These are phyloP conservation scores for Phialemonium atrogriseum DNA, from an alignment of 2,329 filamentous ascomycete genomes.

Conservation along the genomic window DNA sequence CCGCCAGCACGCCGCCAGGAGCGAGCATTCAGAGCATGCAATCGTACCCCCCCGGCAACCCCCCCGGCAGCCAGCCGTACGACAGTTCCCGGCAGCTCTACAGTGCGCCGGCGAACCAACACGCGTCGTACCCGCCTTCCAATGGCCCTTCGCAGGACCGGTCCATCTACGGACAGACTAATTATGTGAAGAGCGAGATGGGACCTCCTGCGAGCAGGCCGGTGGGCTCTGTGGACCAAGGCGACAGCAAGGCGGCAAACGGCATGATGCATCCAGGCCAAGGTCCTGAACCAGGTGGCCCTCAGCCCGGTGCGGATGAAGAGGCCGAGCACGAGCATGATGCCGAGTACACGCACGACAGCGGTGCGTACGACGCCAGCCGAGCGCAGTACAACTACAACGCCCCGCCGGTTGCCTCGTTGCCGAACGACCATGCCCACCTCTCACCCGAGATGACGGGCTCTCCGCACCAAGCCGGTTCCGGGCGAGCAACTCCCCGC, in stretches of 20 bases:
- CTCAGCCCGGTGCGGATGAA: slow-evolving; percentile 50
- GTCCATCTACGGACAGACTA: slow-evolving; percentile 58
- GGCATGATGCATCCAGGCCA: slow-evolving; percentile 52
- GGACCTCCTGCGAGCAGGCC: slow-evolving; percentile 64
- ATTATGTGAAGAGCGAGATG: slow-evolving; percentile 82
- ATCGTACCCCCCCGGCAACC: slow-evolving; percentile 64
- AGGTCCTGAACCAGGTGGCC: slow-evolving; percentile 41
- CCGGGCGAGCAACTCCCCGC: slow-evolving; percentile 77
- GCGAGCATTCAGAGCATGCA: slow-evolving; percentile 69
- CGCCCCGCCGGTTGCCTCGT: slow-evolving; percentile 54
- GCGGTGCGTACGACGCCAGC: slow-evolving; percentile 62
- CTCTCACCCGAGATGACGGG: slow-evolving; percentile 75
- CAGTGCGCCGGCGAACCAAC: slow-evolving; percentile 59
- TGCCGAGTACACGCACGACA: slow-evolving; percentile 81
- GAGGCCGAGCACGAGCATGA: slow-evolving; percentile 67
- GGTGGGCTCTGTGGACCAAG: slow-evolving; percentile 51
- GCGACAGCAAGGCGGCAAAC: slow-evolving; percentile 57
- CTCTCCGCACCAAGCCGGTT: slow-evolving; percentile 74
- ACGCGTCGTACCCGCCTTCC: slow-evolving; percentile 62
- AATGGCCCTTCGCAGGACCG: slow-evolving; percentile 51
- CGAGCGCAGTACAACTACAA: slow-evolving; percentile 73
- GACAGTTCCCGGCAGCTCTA: slow-evolving; percentile 75
- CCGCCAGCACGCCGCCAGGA: slow-evolving; percentile 81
- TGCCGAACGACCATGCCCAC: slow-evolving; percentile 67
- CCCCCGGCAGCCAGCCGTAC: slow-evolving; percentile 59